Percentiles rank a stretch among this genome's conserved stretches.
phyloP scores from a whole-genome alignment of 2,329 filamentous ascomycete genomes.

The Ascochyta viciae-villosae region DNA sequence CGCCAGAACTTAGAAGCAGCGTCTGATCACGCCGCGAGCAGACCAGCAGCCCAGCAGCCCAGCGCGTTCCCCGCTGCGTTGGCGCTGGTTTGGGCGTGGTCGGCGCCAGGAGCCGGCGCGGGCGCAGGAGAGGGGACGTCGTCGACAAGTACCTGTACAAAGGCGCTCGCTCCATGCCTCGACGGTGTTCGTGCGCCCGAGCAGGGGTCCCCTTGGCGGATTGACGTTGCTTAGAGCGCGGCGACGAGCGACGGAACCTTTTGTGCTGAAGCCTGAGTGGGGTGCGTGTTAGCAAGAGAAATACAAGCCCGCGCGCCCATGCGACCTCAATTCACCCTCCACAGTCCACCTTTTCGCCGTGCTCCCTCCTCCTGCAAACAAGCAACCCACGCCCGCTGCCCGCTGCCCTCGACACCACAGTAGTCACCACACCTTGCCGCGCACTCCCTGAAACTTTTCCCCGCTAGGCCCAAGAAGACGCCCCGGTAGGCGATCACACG shows the following conservation, averaged over 20 bases:
- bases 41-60: not conserved
- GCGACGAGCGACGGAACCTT: constrained; percentile 20
- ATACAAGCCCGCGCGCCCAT: constrained; percentile 32
- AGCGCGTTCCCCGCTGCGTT: not conserved
- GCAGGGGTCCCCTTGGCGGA: constrained; percentile 34
- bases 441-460: constrained; percentile 17
- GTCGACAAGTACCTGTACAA: constrained; percentile 31
- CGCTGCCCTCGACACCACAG: constrained; percentile 5
- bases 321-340: constrained; percentile 25
- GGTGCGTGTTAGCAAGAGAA: constrained; percentile 36
- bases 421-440: constrained; percentile 1
- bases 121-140: constrained; percentile 11
- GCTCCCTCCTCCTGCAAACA: constrained; percentile 5
- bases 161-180: constrained; percentile 22
- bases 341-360: constrained; percentile 22
- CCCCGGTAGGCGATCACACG: constrained; percentile 17
- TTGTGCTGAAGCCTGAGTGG: constrained; percentile 25
- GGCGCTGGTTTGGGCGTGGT: constrained; percentile 1
- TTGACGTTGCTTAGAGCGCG: constrained; percentile 33
- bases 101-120: constrained; percentile 19
- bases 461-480: constrained; percentile 10
- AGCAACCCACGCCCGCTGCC: constrained; percentile 9
- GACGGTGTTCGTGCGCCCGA: constrained; percentile 31
- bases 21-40: not conserved
- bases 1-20: not conserved